Evolutionary conservation across 2,329 filamentous ascomycete species (phyloP).

Genomic region (Parastagonospora avenae): DNA sequence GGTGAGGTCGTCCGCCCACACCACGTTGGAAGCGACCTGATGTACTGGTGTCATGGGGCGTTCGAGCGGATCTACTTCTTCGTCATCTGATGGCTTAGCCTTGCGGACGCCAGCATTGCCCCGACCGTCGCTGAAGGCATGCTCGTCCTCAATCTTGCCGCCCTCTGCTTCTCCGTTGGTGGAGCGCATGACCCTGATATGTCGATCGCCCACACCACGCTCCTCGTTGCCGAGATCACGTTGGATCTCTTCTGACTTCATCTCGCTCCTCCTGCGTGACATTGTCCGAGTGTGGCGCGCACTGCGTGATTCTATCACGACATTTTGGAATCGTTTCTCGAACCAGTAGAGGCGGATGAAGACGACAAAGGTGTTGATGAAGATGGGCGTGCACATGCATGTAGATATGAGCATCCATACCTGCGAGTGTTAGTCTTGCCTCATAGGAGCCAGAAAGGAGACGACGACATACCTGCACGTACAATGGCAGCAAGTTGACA

Average conservation of each 20-base stretch:
- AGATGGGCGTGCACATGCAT: constrained; percentile 48
- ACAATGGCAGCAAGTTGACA: constrained; percentile 52
- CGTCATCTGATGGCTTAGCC: constrained; percentile 15
- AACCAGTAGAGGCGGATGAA: constrained; percentile 97
- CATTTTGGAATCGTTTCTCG: constrained; percentile 88
- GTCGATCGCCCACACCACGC: constrained; percentile 66
- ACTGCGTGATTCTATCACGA: constrained; percentile 73
- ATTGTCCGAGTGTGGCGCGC: constrained; percentile 69
- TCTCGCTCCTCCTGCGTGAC: constrained; percentile 58
- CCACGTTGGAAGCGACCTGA: constrained; percentile 19
- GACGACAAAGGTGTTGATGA: constrained; percentile 71
- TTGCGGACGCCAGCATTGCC: constrained; percentile 24
- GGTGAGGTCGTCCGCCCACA: constrained; percentile 31
- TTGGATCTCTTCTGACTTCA: constrained; percentile 52
- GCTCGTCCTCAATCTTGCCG: constrained; percentile 62
- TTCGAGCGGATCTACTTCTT: constrained; percentile 25
- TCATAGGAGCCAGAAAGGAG: too few relatives aligned
- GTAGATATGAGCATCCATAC: constrained; percentile 52
- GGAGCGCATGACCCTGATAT: constrained; percentile 69
- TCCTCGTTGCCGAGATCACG: constrained; percentile 56
- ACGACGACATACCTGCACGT: constrained; percentile 49
- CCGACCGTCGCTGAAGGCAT: constrained; percentile 53
- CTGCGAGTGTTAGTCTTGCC: too few relatives aligned
- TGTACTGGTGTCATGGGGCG: constrained; percentile 16
- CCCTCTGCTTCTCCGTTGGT: constrained; percentile 59